Evolutionary conservation across 2,329 filamentous ascomycete species (phyloP), one percentile per base, ranked within the genome.

Genomic region (Fusarium citri): DNA sequence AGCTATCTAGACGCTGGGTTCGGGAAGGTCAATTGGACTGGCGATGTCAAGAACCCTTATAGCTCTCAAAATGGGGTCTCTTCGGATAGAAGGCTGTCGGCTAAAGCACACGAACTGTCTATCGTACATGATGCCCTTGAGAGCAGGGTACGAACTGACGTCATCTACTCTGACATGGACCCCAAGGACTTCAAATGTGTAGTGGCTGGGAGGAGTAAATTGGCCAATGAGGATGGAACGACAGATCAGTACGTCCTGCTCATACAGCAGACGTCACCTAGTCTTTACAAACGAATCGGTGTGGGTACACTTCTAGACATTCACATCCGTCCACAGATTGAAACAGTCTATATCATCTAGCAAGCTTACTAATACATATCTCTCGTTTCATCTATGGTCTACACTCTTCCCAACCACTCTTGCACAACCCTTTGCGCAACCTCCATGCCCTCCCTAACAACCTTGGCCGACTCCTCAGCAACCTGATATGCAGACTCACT

Each of bases 381-480:
- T 37, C 34, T 11, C 6, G 9, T 37, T n/a, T 37, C 18, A 2
- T 9, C 8, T 37, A 37, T n/a, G 18, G n/a, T 37, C 18, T 37
- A 37, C 34, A 37, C 34, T 3, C 34, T 37, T n/a, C 34, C 34
- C 20, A 69, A 5, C 66, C 66, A 69, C 56, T 70, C 66, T 12
- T 69, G 66, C 6, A 69, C 15, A 0, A 54, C 48, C 3, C 64
- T 70, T 25, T 70, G 66, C 3, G 54, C 66, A 26, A 54, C 22
- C 22, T 69, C 66, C 16, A 70, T 42, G 0, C 66, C 66, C 31
- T 70, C 66, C 1, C 62, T 30, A 8, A 69, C 66, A 4, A 34
- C 40, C 51, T 69, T 69, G 0, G 56, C 50, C 2, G 66, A 69
- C 18, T 66, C 47, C 16, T 69, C 66, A 8, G 58, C 66, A 0